Conservation (phyloP, 345 rosid species). For the Viola odorata region DNA sequence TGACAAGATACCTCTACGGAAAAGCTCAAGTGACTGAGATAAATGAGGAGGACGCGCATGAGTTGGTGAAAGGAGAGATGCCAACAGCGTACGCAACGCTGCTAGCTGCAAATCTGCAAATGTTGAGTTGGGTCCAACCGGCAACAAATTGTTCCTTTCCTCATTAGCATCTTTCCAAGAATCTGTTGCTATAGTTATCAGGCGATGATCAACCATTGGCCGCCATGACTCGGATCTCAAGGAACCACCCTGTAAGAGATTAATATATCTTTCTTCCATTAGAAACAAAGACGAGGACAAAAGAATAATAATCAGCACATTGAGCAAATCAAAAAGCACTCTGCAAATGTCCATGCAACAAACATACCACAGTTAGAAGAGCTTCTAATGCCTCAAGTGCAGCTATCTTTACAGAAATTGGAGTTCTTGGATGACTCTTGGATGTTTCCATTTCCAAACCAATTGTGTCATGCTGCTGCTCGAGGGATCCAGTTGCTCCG, state of each 20-base stretch:
- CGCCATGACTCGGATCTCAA: slow-evolving; percentile 63
- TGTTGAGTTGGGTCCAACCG: slow-evolving; percentile 24
- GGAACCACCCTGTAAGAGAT: slow-evolving; percentile 58
- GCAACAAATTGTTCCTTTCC: slow-evolving; percentile 30
- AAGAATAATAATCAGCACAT: not conserved
- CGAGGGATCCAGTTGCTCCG: slow-evolving; percentile 27
- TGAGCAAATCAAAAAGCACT: not conserved
- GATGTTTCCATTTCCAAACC: slow-evolving; percentile 36
- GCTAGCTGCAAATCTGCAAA: slow-evolving; percentile 63
- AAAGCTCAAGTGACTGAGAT: slow-evolving; percentile 66
- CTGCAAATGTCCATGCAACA: not conserved
- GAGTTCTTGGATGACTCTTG: slow-evolving; percentile 22
- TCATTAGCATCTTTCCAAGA: slow-evolving; percentile 46
- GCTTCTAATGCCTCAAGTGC: slow-evolving; percentile 68
- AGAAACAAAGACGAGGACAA: not conserved
- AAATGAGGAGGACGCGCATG: slow-evolving; percentile 50
- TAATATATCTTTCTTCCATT: not conserved
- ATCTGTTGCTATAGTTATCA: slow-evolving; percentile 51
- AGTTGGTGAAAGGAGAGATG: slow-evolving; percentile 71
- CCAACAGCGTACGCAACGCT: slow-evolving; percentile 62
- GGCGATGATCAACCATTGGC: slow-evolving; percentile 48
- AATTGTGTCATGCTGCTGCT: slow-evolving; percentile 32
- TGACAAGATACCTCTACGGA: slow-evolving; percentile 46
- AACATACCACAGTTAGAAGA: slow-evolving; percentile 73
- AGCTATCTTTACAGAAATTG: slow-evolving; percentile 58